Base-by-base conservation (phyloP, 2,329 filamentous ascomycete genomes). In the Paraphaeosphaeria sporulosa region DNA sequence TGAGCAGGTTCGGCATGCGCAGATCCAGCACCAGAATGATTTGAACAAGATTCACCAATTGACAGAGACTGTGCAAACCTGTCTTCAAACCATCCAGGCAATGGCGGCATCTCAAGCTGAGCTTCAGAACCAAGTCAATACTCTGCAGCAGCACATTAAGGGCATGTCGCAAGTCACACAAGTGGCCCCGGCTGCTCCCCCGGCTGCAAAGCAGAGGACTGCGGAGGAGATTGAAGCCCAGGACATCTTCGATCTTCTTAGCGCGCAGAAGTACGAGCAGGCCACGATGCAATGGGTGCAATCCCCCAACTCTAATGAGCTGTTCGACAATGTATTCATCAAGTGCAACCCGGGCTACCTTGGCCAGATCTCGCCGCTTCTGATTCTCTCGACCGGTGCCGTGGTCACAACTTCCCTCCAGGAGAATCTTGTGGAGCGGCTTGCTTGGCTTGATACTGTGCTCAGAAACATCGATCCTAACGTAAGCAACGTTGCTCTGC, bases 1-100 rank as follows among this genome's bases (percentile, higher is more conserved):
- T 27, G 78, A 81, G 38, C 83, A 87, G 69, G 74, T 86, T 59
- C 82, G 79, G 55, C 80, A 84, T 55, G 80, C 81, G 23, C 84
- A 87, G 59, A 60, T 73, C 3, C 83, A 85, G 68, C 85, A 83
- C 57, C 81, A 81, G 51, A 78, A 81, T 47, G 86, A 89, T 65
- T 79, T 81, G 55, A 81, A 82, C 65, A 93, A 93, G 83, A 90
- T 94, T 59, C 87, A 91, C 56, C 86, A 91, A 70, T 83, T 94
- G n/a, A 84, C 89, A 8, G 83, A 85, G 15, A 84, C 91, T 32
- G 87, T 92, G 4, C 85, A 85, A 34, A 85, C 86, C 25, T 82
- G 94, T 59, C 86, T 88, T 2, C 87, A 89, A 63, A 91, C 89
- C 47, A 84, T 94, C 25, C 86, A 87, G 42, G 85, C 85, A 13